Base-by-base conservation (phyloP, 192 early-diverging fungal species). In the Coemansia sp. region DNA sequence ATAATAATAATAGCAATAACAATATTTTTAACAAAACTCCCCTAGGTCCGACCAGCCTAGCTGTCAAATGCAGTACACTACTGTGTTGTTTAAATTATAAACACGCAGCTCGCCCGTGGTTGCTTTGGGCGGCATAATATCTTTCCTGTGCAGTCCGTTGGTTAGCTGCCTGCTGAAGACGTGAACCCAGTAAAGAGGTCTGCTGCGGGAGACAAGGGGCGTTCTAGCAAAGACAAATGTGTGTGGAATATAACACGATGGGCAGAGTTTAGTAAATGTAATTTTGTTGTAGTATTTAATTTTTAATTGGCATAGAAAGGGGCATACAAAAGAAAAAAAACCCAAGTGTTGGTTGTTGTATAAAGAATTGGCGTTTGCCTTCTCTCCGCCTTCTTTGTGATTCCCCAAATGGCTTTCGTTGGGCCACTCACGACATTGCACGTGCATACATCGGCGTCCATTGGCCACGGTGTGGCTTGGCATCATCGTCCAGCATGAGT, bases 381-480 rank as follows among this genome's bases (percentile, higher is more conserved):
- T 32, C 32, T 32, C 32, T 32, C 32, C 32, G 32, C 32, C 32
- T 32, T 32, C 32, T 32, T 32, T 32, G 32, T 32, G 32, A 32
- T 2, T 32, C 32, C 32, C 32, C 32, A 32, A 32, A 32, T 32
- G 32, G 32, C 32, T 54, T 54, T 21, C 26, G 22, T 13, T 13
- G 4, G 2, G 22, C 51, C 43, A 45, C 43, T 45, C 43, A 40
- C 41, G 2, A 15, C 39, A 59, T 11, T 41, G 57, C 66, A 58
- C 66, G 66, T 67, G 66, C 66, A 60, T 36, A 4, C 11, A 1
- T 6, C 16, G 36, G 19, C 26, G 18, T 26, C 32, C 46, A 67
- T 67, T 67, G 66, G 66, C 45, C 26, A 22, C 21, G 16, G 41
- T 22, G 9, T 32, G 51, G 51, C 51, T 54, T 54, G 51, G 51